phyloP scores from a whole-genome alignment of 2,329 filamentous ascomycete genomes.

The Pseudocercospora cruenta region DNA sequence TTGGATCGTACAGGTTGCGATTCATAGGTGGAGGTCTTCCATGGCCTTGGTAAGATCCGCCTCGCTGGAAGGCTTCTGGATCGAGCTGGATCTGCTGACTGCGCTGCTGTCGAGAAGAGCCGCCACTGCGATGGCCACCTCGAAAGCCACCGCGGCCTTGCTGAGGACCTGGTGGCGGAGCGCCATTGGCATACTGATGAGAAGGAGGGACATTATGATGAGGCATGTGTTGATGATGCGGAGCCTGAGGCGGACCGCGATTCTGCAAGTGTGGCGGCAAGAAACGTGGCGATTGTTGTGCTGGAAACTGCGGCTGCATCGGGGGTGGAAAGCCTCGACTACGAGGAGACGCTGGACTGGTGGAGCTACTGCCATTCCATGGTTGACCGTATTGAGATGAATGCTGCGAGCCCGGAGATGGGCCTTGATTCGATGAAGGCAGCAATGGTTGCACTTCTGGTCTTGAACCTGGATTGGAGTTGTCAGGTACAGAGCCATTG shows the following conservation, averaged over 20 bases:
- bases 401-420: background rate
- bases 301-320: slow-evolving; percentile 9
- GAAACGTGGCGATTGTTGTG: slow-evolving; percentile 9
- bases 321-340: slow-evolving; percentile 18
- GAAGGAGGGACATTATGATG: background rate
- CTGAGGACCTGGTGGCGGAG: slow-evolving; percentile 12
- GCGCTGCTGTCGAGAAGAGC: slow-evolving; percentile 23
- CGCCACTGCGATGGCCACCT: slow-evolving; percentile 16
- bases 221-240: slow-evolving; percentile 11
- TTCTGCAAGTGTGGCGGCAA: slow-evolving; percentile 16
- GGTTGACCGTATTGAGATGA: slow-evolving; percentile 14
- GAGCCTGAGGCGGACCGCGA: background rate
- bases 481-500: slow-evolving; percentile 42
- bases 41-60: slow-evolving; percentile 26
- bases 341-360: slow-evolving; percentile 16
- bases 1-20: slow-evolving; percentile 37
- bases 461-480: slow-evolving; percentile 9
- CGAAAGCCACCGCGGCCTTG: slow-evolving; percentile 8
- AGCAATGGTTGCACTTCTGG: slow-evolving; percentile 19
- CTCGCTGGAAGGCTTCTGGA: slow-evolving; percentile 38
- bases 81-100: slow-evolving; percentile 35
- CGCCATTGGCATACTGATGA: background rate
- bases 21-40: slow-evolving; percentile 20
- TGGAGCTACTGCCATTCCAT: slow-evolving; percentile 13
- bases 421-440: slow-evolving; percentile 10